Evolutionary conservation across 208 protist species (phyloP).

Genomic region (Porcisia hertigi): DNA sequence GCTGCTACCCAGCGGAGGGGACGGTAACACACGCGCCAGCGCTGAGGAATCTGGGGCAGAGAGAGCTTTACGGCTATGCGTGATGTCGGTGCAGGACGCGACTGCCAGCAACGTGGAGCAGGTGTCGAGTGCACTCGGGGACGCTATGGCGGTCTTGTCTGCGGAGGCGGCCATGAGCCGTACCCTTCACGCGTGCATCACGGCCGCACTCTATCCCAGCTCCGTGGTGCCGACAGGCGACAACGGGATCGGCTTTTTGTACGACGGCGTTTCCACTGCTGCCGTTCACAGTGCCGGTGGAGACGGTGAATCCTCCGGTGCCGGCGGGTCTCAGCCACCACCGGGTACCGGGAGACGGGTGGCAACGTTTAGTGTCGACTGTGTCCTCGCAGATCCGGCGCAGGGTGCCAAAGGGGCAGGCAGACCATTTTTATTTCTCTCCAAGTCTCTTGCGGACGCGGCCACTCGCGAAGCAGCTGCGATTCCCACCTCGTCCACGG

Average conservation of each 20-base stretch:
- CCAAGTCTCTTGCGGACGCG: constrained; percentile 31
- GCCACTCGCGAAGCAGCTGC: constrained; percentile 16
- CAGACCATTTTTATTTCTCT: constrained; percentile 56
- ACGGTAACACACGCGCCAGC: neutral
- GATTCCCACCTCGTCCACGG: neutral
- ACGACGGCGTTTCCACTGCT: constrained; percentile 37
- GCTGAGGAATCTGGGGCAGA: constrained; percentile 10
- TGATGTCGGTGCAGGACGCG: neutral
- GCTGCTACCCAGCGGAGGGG: neutral
- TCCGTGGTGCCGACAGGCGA: constrained; percentile 53
- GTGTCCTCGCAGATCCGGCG: constrained; percentile 29
- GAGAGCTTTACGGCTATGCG: constrained; percentile 8
- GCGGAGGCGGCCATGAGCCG: constrained; percentile 43
- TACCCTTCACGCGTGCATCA: constrained; percentile 52
- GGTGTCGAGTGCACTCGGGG: constrained; percentile 17
- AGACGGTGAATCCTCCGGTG: neutral
- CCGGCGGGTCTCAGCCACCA: neutral
- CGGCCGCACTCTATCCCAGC: constrained; percentile 71
- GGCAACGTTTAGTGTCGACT: constrained; percentile 19
- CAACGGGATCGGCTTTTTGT: constrained; percentile 21
- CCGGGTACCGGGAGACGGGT: constrained; percentile 6
- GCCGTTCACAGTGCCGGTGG: constrained; percentile 25
- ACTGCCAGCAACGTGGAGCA: neutral
- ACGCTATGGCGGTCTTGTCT: constrained; percentile 35
- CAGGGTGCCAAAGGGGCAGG: constrained; percentile 22